phyloP scores from a whole-genome alignment of 1,139 yeast genomes.

The Yamadazyma triangularis region DNA sequence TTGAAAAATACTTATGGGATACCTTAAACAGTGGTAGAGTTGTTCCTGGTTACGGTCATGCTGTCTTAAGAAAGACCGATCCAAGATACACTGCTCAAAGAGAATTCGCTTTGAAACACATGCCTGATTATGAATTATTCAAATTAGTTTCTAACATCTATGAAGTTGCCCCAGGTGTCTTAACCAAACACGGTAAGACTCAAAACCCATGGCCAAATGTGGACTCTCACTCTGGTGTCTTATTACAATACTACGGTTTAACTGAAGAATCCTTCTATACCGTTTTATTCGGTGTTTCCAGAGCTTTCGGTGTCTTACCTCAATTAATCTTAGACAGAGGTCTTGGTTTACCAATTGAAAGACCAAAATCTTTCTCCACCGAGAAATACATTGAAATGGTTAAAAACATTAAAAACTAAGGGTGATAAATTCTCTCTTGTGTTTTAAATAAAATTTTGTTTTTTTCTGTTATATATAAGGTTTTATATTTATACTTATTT shows the following conservation, averaged over 20 bases:
- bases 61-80: slow-evolving; percentile 93
- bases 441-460: too few species aligned
- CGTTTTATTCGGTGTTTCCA: slow-evolving; percentile 94
- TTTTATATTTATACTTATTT: slow-evolving; percentile 6
- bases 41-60: slow-evolving; percentile 98
- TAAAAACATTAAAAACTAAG: slow-evolving; percentile 30
- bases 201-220: slow-evolving; percentile 99
- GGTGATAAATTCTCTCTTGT: background rate
- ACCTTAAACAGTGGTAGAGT: slow-evolving; percentile 90
- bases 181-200: slow-evolving; percentile 96
- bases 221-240: slow-evolving; percentile 95
- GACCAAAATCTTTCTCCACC: slow-evolving; percentile 94
- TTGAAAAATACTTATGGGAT: slow-evolving; percentile 87
- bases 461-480: too few species aligned
- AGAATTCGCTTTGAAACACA: slow-evolving; percentile 93
- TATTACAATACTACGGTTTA: slow-evolving; percentile 95
- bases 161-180: slow-evolving; percentile 93
- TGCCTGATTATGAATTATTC: slow-evolving; percentile 94
- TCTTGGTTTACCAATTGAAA: slow-evolving; percentile 91
- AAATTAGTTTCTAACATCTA: slow-evolving; percentile 85
- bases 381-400: slow-evolving; percentile 63
- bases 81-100: slow-evolving; percentile 98
- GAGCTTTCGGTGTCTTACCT: slow-evolving; percentile 97
- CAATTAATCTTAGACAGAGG: slow-evolving; percentile 97
- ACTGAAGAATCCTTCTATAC: slow-evolving; percentile 96